phyloP scores from a whole-genome alignment of 2,329 filamentous ascomycete genomes.

The Ophiocordyceps australis region DNA sequence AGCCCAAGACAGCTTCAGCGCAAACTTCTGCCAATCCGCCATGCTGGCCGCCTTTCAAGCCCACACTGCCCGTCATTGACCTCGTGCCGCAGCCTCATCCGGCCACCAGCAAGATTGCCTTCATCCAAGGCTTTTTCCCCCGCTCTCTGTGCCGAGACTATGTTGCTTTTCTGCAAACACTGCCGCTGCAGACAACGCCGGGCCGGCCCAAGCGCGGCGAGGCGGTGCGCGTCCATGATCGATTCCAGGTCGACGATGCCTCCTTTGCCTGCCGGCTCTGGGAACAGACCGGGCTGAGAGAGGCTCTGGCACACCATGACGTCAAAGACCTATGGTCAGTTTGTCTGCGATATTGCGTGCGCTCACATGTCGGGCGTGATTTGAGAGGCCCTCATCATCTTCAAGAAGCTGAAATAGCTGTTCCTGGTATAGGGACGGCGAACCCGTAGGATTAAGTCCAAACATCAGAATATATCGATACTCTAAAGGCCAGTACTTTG shows the following conservation, averaged over 20 bases:
- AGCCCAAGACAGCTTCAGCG: slow-evolving; percentile 8
- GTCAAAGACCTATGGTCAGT: slow-evolving; percentile 25
- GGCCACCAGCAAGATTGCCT: slow-evolving; percentile 43
- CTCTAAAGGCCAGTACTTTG: slow-evolving; percentile 73
- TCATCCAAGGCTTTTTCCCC: slow-evolving; percentile 59
- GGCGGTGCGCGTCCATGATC: slow-evolving; percentile 74
- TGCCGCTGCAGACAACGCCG: slow-evolving; percentile 63
- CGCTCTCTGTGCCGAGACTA: slow-evolving; percentile 58
- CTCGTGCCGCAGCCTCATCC: slow-evolving; percentile 39
- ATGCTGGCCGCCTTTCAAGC: slow-evolving; percentile 56
- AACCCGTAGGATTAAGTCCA: slow-evolving; percentile 67
- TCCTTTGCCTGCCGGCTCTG: slow-evolving; percentile 60
- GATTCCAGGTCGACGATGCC: slow-evolving; percentile 66
- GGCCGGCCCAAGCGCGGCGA: slow-evolving; percentile 63
- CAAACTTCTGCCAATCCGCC: slow-evolving; percentile 10
- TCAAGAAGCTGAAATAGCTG: no score
- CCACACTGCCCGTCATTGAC: slow-evolving; percentile 45
- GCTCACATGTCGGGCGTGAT: no score
- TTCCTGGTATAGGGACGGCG: slow-evolving; percentile 55
- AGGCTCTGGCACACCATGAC: slow-evolving; percentile 27
- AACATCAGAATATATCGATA: slow-evolving; percentile 88
- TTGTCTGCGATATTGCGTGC: not conserved
- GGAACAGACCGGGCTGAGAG: slow-evolving; percentile 56
- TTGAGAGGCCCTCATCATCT: no score
- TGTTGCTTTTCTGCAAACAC: slow-evolving; percentile 47